Percentiles rank a stretch among this genome's conserved stretches.
Evolutionary conservation across 2,329 filamentous ascomycete species (phyloP).

Genomic region (Leptosphaerulina australis): DNA sequence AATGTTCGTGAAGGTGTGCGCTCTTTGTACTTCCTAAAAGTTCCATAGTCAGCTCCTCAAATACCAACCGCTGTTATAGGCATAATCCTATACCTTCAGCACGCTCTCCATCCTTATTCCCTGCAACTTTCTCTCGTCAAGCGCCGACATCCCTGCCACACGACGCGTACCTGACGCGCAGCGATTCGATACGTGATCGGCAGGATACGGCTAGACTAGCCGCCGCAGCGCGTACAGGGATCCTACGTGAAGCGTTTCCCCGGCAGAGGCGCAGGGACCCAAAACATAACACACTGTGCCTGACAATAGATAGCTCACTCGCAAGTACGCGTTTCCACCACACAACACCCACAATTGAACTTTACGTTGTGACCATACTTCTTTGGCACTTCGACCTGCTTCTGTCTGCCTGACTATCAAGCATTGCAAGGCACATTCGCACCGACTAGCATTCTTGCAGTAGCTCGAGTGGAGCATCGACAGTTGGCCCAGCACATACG

Average conservation of each 20-base stretch:
- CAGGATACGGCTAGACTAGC: slow-evolving; percentile 2
- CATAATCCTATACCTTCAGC: background rate
- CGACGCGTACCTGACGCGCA: slow-evolving; percentile 4
- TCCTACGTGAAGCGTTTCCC: slow-evolving; percentile 23
- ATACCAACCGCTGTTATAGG: background rate
- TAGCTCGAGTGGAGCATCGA: slow-evolving; percentile 1
- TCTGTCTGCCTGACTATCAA: background rate
- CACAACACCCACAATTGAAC: background rate
- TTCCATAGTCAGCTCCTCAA: background rate
- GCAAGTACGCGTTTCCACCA: background rate
- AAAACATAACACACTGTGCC: slow-evolving; percentile 25
- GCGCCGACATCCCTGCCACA: background rate
- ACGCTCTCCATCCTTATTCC: background rate
- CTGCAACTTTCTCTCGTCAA: background rate
- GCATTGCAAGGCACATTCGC: background rate
- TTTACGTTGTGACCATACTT: background rate
- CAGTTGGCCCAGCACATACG: slow-evolving; percentile 4
- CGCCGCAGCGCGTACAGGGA: slow-evolving; percentile 19
- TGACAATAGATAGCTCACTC: slow-evolving; percentile 2
- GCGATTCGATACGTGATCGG: slow-evolving; percentile 16
- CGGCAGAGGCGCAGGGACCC: slow-evolving; percentile 26
- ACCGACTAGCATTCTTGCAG: background rate
- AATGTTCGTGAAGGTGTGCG: background rate
- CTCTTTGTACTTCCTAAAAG: background rate
- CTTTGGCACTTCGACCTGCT: background rate